A percentile compares a stretch with the other conserved stretches of the same genome.
These are phyloP conservation scores for Cystobasidium sp. DNA, from an alignment of 1,284 basidiomycete species.

Conservation along the genomic window DNA sequence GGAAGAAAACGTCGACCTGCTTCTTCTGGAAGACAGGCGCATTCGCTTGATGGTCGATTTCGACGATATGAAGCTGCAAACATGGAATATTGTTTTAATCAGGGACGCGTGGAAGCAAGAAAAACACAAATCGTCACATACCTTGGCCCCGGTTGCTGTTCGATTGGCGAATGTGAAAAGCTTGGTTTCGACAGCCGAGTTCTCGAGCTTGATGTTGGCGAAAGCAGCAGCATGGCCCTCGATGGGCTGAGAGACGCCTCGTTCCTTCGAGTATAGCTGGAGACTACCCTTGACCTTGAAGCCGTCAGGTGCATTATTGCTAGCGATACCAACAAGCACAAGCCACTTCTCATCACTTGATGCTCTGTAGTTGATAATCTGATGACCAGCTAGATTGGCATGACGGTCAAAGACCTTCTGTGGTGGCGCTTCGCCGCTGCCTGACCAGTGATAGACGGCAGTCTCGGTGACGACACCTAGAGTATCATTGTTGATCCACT, in stretches of 20 bases:
- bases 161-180: slow-evolving; percentile 95
- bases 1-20: slow-evolving; percentile 99
- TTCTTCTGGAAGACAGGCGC: slow-evolving; percentile 97
- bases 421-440: slow-evolving; percentile 64
- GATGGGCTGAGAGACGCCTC: slow-evolving; percentile 97
- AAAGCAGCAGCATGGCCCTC: slow-evolving; percentile 98
- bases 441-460: slow-evolving; percentile 88
- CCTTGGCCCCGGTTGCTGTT: slow-evolving; percentile 95
- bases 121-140: slow-evolving; percentile 57
- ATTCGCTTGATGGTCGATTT: slow-evolving; percentile 95
- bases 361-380: slow-evolving; percentile 98
- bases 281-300: slow-evolving; percentile 98
- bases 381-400: slow-evolving; percentile 86
- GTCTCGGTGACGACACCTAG: slow-evolving; percentile 96
- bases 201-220: slow-evolving; percentile 87
- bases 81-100: not conserved
- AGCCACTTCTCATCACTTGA: slow-evolving; percentile 96
- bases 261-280: slow-evolving; percentile 88
- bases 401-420: slow-evolving; percentile 97
- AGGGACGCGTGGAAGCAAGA: not conserved
- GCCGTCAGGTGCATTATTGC: slow-evolving; percentile 84
- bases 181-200: slow-evolving; percentile 80
- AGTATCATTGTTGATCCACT: slow-evolving; percentile 89
- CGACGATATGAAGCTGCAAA: slow-evolving; percentile 89
- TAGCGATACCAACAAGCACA: slow-evolving; percentile 92